Evolutionary conservation across 1,284 basidiomycete genomes (phyloP), one percentile per base, ranked within the genome.

Genomic region (Malassezia slooffiae): DNA sequence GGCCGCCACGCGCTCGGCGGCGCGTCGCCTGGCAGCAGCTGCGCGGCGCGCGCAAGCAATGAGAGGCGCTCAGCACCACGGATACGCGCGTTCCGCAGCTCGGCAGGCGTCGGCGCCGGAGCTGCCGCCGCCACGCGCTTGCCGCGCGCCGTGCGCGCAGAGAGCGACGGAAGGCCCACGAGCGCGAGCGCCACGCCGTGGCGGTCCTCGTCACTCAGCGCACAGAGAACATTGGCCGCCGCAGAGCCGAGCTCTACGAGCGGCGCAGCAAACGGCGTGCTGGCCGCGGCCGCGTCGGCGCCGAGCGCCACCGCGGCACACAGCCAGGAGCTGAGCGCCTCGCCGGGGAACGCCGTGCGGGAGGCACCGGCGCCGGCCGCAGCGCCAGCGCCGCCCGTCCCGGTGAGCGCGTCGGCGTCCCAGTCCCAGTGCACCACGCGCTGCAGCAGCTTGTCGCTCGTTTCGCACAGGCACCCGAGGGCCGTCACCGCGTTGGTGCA

Each of bases 401-500:
- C 51, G 11, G 41, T 43, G 16, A 54, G 15, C 10, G 50, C 50
- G 9, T 38, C 34, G 21, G 47, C 48, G 24, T 44, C 44, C 59
- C 59, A 61, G 39, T 41, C 52, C 52, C 52, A 61, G 1, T 34
- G 33, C 3, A 55, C 53, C 5, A 52, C 51, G 16, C 53, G 52
- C 19, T 45, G 43, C 10, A 55, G 50, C 4, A 55, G 41, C 38
- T 59, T 58, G 17, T 57, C 59, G 28, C 59, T 57, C 5, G 49
- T 38, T 24, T 58, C 59, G 42, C 57, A 55, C 3, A 59, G 30
- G 30, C 57, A 57, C 47, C 52, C 50, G 2, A 58, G 43, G 12
- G 54, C 26, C 5, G 57, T 57, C n/a, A 56, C 59, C 11, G 59
- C 49, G 27, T 48, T 58, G 22, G 55, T 57, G 19, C 52, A 56